Base-by-base conservation (phyloP, 176 grass and related monocot genomes). In the Zoysia pacifica region DNA sequence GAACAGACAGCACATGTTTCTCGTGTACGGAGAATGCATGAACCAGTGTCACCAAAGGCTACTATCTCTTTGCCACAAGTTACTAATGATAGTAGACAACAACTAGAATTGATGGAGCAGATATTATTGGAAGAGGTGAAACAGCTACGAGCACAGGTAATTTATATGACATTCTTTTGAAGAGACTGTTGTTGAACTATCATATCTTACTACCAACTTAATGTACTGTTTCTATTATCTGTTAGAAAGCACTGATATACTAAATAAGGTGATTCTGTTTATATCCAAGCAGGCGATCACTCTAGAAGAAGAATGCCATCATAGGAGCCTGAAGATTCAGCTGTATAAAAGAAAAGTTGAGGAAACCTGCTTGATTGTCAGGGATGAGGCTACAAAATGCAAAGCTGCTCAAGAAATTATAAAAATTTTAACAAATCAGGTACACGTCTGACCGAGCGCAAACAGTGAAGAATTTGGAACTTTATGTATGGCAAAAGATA, bases 331-430 rank as follows among this genome's bases (percentile, higher is more conserved):
- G 65, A 89, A 93, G 69, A 71, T 93, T 84, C 93, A 95, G 65
- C 69, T 89, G 44, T 93, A 89, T 84, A 93, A 93, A 93, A 66
- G 43, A 42, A 91, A 91, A 89, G 90, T 99, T 9, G 88, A 99
- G 76, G 93, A 99, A 81, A 95, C 90, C 15, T 99, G 75, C 88
- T 83, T 86, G 46, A 68, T 84, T 76, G 84, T 76, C 47, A 93
- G 73, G 76, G 82, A 95, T 84, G 90, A 99, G 83, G 86, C 96
- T 66, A 85, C 88, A 77, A 99, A 93, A 51, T 95, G 84, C 82
- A 95, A 95, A 88, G 84, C 93, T 77, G 93, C 93, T 62, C 89
- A 95, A 73, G 90, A 93, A 20, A 86, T 95, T 77, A 91, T 99
- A 77, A 95, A 95, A 40, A 72, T 93, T 74, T 81, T 99, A 65